A percentile compares a stretch with the other conserved stretches of the same genome.
Evolutionary conservation across 352 stramenopile species (phyloP).

Genomic region (Globisporangium apiculatum): DNA sequence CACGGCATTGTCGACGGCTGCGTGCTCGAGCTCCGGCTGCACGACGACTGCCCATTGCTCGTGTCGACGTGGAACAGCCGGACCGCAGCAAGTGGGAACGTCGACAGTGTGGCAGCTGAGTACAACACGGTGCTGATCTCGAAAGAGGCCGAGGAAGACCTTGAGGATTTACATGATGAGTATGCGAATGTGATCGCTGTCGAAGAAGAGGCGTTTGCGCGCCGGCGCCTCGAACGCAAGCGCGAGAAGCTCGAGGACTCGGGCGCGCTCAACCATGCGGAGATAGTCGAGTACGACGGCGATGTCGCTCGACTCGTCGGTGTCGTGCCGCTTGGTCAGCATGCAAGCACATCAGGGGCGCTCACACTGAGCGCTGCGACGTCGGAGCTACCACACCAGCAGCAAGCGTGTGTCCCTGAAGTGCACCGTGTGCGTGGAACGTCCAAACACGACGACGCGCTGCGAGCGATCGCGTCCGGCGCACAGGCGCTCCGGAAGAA

Average conservation of each 20-base stretch:
- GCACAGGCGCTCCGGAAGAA: constrained; percentile 10
- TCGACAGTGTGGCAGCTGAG: constrained; percentile 19
- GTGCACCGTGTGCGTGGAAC: background rate
- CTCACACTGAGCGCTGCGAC: background rate
- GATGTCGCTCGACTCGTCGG: constrained; percentile 38
- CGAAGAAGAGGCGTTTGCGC: constrained; percentile 54
- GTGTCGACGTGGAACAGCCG: constrained; percentile 62
- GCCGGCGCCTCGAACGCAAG: constrained; percentile 35
- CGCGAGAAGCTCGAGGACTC: constrained; percentile 43
- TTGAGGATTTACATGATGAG: constrained; percentile 66
- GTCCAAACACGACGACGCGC: background rate
- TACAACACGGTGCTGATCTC: constrained; percentile 83
- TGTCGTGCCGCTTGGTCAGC: constrained; percentile 25
- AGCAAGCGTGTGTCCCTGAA: background rate
- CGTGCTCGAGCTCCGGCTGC: constrained; percentile 57
- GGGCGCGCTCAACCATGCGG: constrained; percentile 45
- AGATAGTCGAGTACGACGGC: constrained; percentile 58
- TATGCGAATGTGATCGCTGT: constrained; percentile 46
- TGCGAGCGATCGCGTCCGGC: background rate
- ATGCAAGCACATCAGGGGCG: background rate
- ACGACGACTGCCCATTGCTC: constrained; percentile 67
- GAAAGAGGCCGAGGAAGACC: constrained; percentile 73
- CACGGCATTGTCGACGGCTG: constrained; percentile 65
- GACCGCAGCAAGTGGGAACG: constrained; percentile 25
- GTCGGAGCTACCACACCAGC: background rate